Conservation (phyloP, 1,139 yeast genomes). For the Candida sojae region DNA sequence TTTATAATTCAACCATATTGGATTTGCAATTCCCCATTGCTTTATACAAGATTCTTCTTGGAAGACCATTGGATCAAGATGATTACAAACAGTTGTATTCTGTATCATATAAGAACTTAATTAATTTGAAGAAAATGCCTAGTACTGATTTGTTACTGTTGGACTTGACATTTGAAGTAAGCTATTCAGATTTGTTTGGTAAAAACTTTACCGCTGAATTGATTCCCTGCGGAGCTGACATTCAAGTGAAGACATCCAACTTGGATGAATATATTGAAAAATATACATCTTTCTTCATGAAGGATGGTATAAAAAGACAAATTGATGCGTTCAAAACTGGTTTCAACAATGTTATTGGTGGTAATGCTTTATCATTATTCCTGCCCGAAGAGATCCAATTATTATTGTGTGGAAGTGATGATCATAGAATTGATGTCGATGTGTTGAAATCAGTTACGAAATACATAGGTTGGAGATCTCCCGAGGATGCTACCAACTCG, state of each 20-base stretch:
- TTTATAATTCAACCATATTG: constrained; percentile 84
- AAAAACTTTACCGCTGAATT: constrained; percentile 47
- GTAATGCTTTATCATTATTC: constrained; percentile 76
- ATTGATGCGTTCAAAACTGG: constrained; percentile 66
- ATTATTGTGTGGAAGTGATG: constrained; percentile 75
- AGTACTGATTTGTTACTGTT: constrained; percentile 28
- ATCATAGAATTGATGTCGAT: constrained; percentile 64
- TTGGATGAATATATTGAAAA: constrained; percentile 59
- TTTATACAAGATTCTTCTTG: constrained; percentile 71
- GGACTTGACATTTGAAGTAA: constrained; percentile 41
- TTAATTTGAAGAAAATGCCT: constrained; percentile 49
- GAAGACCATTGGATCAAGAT: constrained; percentile 52
- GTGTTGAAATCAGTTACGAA: constrained; percentile 70
- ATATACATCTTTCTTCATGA: constrained; percentile 62
- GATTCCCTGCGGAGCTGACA: constrained; percentile 54
- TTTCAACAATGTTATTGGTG: constrained; percentile 74
- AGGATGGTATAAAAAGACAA: constrained; percentile 53
- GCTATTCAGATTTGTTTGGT: constrained; percentile 43
- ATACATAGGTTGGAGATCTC: constrained; percentile 60
- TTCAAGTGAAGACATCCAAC: constrained; percentile 57
- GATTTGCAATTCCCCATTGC: constrained; percentile 78
- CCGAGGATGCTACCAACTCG: constrained; percentile 34
- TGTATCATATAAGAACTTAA: constrained; percentile 57
- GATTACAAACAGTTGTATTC: constrained; percentile 76
- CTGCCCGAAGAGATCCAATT: constrained; percentile 80